These are phyloP conservation scores for Pichia occidentalis DNA, from an alignment of 805 yeast genomes.

Conservation along the genomic window DNA sequence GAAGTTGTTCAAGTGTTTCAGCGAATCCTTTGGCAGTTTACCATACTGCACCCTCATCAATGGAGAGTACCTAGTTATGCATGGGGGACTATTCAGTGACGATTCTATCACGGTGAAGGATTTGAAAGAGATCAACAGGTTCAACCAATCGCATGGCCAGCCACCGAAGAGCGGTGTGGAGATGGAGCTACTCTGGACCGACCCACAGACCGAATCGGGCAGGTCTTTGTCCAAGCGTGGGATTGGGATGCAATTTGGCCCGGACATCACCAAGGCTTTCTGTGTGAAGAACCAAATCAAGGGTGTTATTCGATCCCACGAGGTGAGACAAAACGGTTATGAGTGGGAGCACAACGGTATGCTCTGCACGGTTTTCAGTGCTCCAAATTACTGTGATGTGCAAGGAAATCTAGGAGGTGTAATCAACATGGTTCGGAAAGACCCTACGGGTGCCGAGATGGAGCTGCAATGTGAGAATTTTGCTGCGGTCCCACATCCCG, in stretches of 20 bases:
- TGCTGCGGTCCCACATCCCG: constrained; percentile 84
- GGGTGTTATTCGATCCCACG: constrained; percentile 89
- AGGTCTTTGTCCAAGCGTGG: constrained; percentile 90
- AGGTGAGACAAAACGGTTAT: constrained; percentile 88
- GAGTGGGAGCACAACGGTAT: constrained; percentile 81
- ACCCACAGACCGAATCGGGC: constrained; percentile 77
- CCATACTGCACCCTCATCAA: constrained; percentile 84
- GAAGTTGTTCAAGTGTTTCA: constrained; percentile 71
- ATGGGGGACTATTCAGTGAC: constrained; percentile 88
- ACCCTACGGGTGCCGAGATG: constrained; percentile 23
- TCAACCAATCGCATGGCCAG: constrained; percentile 46
- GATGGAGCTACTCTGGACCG: constrained; percentile 97
- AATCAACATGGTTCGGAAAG: constrained; percentile 57
- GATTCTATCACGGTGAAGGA: constrained; percentile 68
- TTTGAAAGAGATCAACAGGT: constrained; percentile 63
- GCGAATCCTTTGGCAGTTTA: constrained; percentile 77
- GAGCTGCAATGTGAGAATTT: constrained; percentile 55
- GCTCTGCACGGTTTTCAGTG: constrained; percentile 91
- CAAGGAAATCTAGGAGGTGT: constrained; percentile 90
- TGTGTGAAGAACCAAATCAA: constrained; percentile 63
- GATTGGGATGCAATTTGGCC: constrained; percentile 93
- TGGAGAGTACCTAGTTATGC: constrained; percentile 77
- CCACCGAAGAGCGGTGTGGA: constrained; percentile 90
- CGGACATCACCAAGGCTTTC: constrained; percentile 81
- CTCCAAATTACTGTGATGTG: constrained; percentile 94